phyloP scores from a whole-genome alignment of 192 early-diverging fungal genomes.

The Globomyces pollinis-pini region DNA sequence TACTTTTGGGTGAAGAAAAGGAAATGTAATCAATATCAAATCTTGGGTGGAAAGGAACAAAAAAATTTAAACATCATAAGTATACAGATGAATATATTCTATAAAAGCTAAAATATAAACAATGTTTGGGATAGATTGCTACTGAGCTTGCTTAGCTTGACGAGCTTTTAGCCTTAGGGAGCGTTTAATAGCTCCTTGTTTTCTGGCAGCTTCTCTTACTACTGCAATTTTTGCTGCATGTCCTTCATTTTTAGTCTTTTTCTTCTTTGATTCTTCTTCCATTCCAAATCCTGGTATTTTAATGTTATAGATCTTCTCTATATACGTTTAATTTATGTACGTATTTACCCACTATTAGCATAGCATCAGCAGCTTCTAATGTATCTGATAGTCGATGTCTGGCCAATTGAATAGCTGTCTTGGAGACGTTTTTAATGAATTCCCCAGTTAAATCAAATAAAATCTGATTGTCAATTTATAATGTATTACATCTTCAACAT shows the following conservation, averaged over 20 bases:
- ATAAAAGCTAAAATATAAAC: too few relatives aligned
- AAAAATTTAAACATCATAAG: too few relatives aligned
- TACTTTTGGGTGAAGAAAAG: too few relatives aligned
- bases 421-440: constrained; percentile 6
- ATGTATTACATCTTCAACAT: constrained; percentile 12
- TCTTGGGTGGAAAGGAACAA: too few relatives aligned
- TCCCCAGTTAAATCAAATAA: constrained; percentile 5
- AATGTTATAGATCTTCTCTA: constrained; percentile 8
- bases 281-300: constrained; percentile 10
- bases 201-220: constrained; percentile 4
- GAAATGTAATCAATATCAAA: too few relatives aligned
- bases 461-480: background rate
- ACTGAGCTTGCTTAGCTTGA: background rate
- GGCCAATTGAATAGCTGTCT: background rate
- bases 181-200: background rate
- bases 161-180: background rate
- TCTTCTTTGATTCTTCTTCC: background rate
- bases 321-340: background rate
- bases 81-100: too few relatives aligned
- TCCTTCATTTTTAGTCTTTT: constrained; percentile 7
- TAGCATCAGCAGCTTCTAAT: constrained; percentile 4
- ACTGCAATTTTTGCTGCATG: constrained; percentile 2
- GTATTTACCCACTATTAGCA: background rate
- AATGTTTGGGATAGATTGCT: too few relatives aligned
- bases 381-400: background rate